Evolutionary conservation across 2,329 filamentous ascomycete species (phyloP), one percentile per base, ranked within the genome.

Genomic region (Diplodia sapinea): DNA sequence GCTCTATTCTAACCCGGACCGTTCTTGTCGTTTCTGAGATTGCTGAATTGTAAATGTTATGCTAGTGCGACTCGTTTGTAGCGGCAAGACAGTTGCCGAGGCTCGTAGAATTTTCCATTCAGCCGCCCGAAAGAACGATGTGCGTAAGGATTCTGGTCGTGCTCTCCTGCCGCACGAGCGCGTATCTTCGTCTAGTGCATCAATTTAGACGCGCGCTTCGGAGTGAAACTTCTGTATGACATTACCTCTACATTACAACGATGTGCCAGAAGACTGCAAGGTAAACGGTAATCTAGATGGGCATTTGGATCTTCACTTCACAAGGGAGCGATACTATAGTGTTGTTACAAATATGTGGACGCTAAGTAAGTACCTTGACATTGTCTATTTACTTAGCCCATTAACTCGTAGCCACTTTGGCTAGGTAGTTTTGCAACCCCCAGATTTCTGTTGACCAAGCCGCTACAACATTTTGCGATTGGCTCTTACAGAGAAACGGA

Each of bases 11-110:
- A 49, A 61, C 15, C 38, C 33, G 38, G 15, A 20, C 23, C 15
- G 47, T 17, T 20, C 26, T n/a, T 49, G 36, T 20, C 33, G 54
- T 23, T 38, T 13, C 20, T 61, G 15, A 63, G 47, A 63, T 63
- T 63, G 29, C 59, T 47, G 59, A 63, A n/a, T 11, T 36, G 31
- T 29, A 31, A 31, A 33, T 63, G 47, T 38, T 29, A 33, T 63
- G 59, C 38, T 29, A 51, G 40, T 61, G 56, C 31, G n/a, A 26
- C 15, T 38, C 26, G 17, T 12, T 50, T n/a, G 13, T 12, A 23
- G 12, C 47, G 2, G 59, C 2, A 8, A 36, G 12, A 3, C n/a
- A 63, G 33, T 63, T 63, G 59, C 59, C 43, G 47, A 63, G 13
- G 47, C 59, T 20, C 43, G 47, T 23, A 12, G 59, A 38, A 59